Conservation (phyloP, 2,329 filamentous ascomycete genomes). For the Colletotrichum sp. region DNA sequence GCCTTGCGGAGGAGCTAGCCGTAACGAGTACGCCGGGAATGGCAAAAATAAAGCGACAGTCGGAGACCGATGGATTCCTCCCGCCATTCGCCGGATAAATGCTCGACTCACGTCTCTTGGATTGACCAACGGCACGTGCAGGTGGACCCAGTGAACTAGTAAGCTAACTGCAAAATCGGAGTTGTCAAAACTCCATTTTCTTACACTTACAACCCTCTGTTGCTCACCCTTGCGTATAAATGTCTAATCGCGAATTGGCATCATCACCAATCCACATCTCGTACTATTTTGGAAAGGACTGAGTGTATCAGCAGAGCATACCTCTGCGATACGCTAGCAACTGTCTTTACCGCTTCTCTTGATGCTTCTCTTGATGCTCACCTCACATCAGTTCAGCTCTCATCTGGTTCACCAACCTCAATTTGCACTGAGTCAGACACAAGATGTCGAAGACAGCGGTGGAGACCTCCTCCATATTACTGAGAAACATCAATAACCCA, state of each 20-base stretch:
- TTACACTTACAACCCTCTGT: neutral
- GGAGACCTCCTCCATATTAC: neutral
- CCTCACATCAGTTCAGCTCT: neutral
- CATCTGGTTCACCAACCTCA: accelerated
- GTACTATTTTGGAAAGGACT: accelerated
- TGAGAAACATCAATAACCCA: neutral
- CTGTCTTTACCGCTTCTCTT: neutral
- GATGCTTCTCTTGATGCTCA: too few species aligned
- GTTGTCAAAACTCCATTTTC: neutral
- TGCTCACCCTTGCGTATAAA: neutral
- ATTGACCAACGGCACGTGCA: neutral
- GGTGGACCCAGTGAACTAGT: neutral
- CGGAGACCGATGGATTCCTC: neutral
- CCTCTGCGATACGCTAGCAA: neutral
- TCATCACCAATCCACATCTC: neutral
- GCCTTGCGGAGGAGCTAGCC: neutral
- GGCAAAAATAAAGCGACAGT: neutral
- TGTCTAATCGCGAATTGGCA: too few species aligned
- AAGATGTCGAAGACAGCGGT: neutral
- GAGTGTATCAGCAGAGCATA: neutral
- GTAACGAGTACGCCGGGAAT: neutral
- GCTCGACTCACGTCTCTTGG: neutral
- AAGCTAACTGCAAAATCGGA: neutral
- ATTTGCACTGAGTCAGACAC: neutral
- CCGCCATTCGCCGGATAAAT: neutral